phyloP scores from a whole-genome alignment of 345 rosid genomes.

The Corchorus olitorius region DNA sequence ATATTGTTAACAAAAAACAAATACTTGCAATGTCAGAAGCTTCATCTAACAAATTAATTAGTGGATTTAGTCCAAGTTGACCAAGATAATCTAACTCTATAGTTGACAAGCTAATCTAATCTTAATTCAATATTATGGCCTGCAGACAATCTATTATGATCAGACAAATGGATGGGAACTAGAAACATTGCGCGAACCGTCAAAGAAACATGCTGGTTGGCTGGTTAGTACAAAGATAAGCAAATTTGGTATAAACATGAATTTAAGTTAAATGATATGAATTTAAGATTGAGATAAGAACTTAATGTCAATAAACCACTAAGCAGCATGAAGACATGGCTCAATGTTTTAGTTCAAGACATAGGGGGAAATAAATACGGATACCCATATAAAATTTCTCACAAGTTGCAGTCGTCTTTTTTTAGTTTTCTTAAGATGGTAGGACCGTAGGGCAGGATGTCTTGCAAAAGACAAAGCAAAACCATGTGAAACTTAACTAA shows the following conservation, averaged over 20 bases:
- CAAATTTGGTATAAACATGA: not conserved
- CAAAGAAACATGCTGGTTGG: slow-evolving; percentile 1
- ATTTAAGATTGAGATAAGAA: slow-evolving; percentile 7
- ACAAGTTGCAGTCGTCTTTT: slow-evolving; percentile 9
- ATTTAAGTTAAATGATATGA: not conserved
- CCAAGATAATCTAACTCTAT: not conserved
- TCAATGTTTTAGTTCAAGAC: not conserved
- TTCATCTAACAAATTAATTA: slow-evolving; percentile 5
- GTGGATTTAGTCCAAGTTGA: slow-evolving; percentile 13
- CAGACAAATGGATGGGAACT: slow-evolving; percentile 10
- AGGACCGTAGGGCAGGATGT: slow-evolving; percentile 13
- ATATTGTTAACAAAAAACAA: not conserved
- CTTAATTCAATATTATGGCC: not conserved
- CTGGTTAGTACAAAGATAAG: slow-evolving; percentile 19
- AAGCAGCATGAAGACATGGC: slow-evolving; percentile 9
- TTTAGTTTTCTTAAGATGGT: slow-evolving; percentile 5
- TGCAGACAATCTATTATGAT: not conserved
- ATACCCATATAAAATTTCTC: not conserved
- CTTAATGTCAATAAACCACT: not conserved
- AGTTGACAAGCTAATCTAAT: not conserved
- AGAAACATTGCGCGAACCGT: not conserved
- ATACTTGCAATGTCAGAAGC: slow-evolving; percentile 1
- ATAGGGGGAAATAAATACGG: not conserved
- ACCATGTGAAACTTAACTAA: slow-evolving; percentile 25
- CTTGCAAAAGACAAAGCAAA: slow-evolving; percentile 19